A percentile compares a stretch with the other conserved stretches of the same genome.
phyloP scores from a whole-genome alignment of 2,329 filamentous ascomycete genomes.

The Thelonectria rubi region DNA sequence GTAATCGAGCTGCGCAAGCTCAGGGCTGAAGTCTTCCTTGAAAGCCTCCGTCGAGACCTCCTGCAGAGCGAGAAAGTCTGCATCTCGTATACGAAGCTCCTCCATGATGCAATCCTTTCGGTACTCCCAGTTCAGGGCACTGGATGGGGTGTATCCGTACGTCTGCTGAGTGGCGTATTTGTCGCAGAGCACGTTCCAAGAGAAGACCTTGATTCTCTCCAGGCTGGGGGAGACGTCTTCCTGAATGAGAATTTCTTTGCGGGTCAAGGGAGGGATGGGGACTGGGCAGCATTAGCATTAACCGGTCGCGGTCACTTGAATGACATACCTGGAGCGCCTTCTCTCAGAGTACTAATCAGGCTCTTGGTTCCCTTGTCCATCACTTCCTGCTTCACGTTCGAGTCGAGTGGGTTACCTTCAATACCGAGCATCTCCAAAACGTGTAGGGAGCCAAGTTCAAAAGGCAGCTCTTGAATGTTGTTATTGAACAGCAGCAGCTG shows the following conservation, averaged over 20 bases:
- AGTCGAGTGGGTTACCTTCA: slow-evolving; percentile 87
- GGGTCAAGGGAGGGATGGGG: slow-evolving; percentile 77
- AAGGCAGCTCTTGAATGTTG: slow-evolving; percentile 81
- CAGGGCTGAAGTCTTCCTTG: slow-evolving; percentile 88
- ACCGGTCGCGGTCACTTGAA: neutral
- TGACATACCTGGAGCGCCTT: slow-evolving; percentile 81
- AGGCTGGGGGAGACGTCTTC: slow-evolving; percentile 66
- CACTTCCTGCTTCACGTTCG: slow-evolving; percentile 80
- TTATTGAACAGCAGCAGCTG: slow-evolving; percentile 91
- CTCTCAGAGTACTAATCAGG: slow-evolving; percentile 82
- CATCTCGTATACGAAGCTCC: slow-evolving; percentile 80
- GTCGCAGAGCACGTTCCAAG: slow-evolving; percentile 96
- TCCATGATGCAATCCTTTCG: slow-evolving; percentile 83
- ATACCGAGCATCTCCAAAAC: slow-evolving; percentile 89
- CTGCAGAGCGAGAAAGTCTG: slow-evolving; percentile 92
- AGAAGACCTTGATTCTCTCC: slow-evolving; percentile 84
- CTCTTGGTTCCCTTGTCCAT: slow-evolving; percentile 88
- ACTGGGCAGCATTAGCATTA: slow-evolving; percentile 59
- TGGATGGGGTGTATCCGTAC: slow-evolving; percentile 90
- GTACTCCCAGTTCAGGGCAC: slow-evolving; percentile 86
- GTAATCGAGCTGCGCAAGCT: slow-evolving; percentile 87
- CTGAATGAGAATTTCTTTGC: slow-evolving; percentile 82
- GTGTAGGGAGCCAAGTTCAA: slow-evolving; percentile 88
- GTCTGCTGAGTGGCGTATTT: slow-evolving; percentile 85
- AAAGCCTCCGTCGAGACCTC: slow-evolving; percentile 94